Evolutionary conservation across 768 basidiomycete genomes (phyloP), one percentile per base, ranked within the genome.

Genomic region (Russula compacta): DNA sequence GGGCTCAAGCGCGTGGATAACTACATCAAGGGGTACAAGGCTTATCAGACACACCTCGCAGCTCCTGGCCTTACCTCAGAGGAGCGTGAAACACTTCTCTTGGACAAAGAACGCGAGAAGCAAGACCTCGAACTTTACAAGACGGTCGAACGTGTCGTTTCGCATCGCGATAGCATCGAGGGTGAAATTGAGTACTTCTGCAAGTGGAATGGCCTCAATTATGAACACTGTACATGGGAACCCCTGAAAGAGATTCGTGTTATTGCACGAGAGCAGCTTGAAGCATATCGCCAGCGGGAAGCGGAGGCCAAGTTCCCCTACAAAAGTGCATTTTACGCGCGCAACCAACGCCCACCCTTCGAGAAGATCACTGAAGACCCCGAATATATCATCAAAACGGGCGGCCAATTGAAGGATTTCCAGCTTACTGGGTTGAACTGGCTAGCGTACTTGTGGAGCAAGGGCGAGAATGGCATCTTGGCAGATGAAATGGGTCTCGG

Each of bases 401-500:
- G 94, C 35, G 93, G 93, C 6, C 74, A 85, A 64, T 79, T 98
- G 63, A 99, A 99, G 75, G 97, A 98, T 69, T 99, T 99, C 77
- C 97, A 99, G 76, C 79, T 98, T 43, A 97, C 93, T 2, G 97
- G 97, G 24, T 79, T 99, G 64, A 99, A 99, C 71, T 99, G 97
- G 97, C 80, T 99, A n/a, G 88, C 92, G 4, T 98, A 95, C 73
- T 77, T 95, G 15, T 98, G 97, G 97, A 85, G 82, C 66, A 85
- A 92, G 67, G 91, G 91, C 9, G 89, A 95, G 68, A 98, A 98
- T 70, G 97, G 97, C 19, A 97, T 99, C 61, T 76, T 99, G 39
- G 97, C 97, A 0, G 97, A 99, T 69, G 97, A 99, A 80, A 99
- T 98, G 97, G 97, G 97, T 71, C 87, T 99, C 29, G 97, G 97